Base-by-base conservation (phyloP, 2,329 filamentous ascomycete species). In the Trichoderma oligosporum region DNA sequence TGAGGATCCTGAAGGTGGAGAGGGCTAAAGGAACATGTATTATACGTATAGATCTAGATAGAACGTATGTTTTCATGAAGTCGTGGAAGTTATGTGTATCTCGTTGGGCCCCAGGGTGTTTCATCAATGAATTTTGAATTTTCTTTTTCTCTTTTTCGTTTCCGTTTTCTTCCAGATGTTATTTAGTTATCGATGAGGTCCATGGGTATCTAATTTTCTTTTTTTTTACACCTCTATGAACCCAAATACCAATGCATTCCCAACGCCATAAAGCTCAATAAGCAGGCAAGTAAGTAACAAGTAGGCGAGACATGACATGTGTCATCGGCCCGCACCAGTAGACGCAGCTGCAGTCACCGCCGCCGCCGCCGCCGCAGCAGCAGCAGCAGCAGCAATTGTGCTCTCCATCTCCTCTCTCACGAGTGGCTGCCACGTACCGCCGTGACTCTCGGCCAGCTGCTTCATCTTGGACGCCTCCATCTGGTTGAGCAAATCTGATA, bases 1-100 rank as follows among this genome's bases (percentile, higher is more conserved):
- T 11, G 81, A 77, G 49, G 76, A 80, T 53, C 73, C 76, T 9
- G 78, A 79, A 61, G 74, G 72, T 36, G 75, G 75, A 18, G 74
- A 77, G 66, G 75, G 75, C 36, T 77, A 68, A 64, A 55, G 5
- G 33, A 31, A 20, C 18, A 39, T 39, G 35, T 25, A 8, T 18
- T 25, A 29, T 56, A 33, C 24, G 16, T 48, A 46, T 42, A 45
- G 27, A 49, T 31, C 11, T 29, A 25, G n/a, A 45, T n/a, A n/a
- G n/a, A n/a, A n/a, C 12, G 31, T 52, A n/a, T 31, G 18, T n/a
- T 20, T 24, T n/a, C n/a, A 27, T 49, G 20, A 14, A 35, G 29
- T 7, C 8, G 27, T n/a, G 27, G 27, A 11, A 11, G 22, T 35
- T 27, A 11, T n/a, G 31, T 16, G 18, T 35, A 29, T 44, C 39